phyloP scores from a whole-genome alignment of 1,284 basidiomycete species.

The Fomitopsis pinicola region DNA sequence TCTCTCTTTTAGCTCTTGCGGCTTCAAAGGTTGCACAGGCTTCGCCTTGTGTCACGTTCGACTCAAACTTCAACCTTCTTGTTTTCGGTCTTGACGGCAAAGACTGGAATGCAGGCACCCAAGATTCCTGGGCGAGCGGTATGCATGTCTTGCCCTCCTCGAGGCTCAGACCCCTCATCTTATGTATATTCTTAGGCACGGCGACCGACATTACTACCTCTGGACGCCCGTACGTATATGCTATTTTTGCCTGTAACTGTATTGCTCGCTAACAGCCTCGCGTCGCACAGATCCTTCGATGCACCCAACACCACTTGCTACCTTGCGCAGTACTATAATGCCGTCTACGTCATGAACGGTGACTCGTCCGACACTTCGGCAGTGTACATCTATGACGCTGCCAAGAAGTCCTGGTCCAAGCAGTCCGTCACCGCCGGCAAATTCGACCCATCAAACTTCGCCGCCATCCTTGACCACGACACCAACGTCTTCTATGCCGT shows the following conservation, averaged over 20 bases:
- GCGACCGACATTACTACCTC: background rate
- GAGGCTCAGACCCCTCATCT: background rate
- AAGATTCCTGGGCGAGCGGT: constrained; percentile 63
- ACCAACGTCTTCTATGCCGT: constrained; percentile 80
- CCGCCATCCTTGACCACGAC: constrained; percentile 81
- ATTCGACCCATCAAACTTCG: constrained; percentile 54
- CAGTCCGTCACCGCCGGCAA: constrained; percentile 46
- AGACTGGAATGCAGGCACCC: constrained; percentile 67
- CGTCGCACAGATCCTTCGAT: constrained; percentile 57
- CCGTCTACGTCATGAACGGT: constrained; percentile 77
- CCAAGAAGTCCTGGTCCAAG: constrained; percentile 59
- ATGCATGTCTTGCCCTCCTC: constrained; percentile 9
- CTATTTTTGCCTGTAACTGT: background rate
- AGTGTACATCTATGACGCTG: constrained; percentile 67
- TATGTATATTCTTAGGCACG: background rate
- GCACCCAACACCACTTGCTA: constrained; percentile 66
- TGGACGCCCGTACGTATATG: constrained; percentile 33
- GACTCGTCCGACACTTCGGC: constrained; percentile 61
- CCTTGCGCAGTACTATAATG: constrained; percentile 70
- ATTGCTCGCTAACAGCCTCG: background rate
- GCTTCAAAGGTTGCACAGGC: constrained; percentile 36
- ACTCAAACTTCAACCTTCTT: constrained; percentile 64
- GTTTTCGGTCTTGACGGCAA: constrained; percentile 72
- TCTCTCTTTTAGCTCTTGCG: constrained; percentile 54
- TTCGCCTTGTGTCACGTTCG: constrained; percentile 64